phyloP scores from a whole-genome alignment of 129 eudicot species.

The Flaveria brownii region DNA sequence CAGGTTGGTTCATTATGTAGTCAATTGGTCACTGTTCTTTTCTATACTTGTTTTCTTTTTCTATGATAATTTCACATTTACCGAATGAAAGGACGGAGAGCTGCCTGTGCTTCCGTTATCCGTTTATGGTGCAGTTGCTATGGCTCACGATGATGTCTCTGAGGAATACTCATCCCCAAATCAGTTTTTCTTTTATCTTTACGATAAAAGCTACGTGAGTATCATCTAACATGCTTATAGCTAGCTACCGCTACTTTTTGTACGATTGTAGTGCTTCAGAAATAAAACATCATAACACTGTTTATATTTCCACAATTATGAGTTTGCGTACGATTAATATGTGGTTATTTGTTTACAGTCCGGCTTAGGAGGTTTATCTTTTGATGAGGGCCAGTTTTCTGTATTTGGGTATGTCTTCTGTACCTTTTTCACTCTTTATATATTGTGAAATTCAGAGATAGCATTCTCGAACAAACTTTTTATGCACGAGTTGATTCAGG shows the following conservation, averaged over 20 bases:
- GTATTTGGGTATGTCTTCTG: slow-evolving; percentile 80
- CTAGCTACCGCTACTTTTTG: neutral
- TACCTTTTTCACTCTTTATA: neutral
- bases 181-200: slow-evolving; percentile 96
- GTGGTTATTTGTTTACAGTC: slow-evolving; percentile 56
- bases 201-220: slow-evolving; percentile 96
- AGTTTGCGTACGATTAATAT: slow-evolving; percentile 16
- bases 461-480: neutral
- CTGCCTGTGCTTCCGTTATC: slow-evolving; percentile 96
- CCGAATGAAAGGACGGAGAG: slow-evolving; percentile 77
- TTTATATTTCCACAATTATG: neutral
- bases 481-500: neutral
- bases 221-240: neutral
- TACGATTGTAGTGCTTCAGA: neutral
- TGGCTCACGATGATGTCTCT: slow-evolving; percentile 88
- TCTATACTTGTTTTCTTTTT: neutral
- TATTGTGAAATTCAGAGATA: neutral
- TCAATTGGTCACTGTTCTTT: slow-evolving; percentile 7
- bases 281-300: neutral
- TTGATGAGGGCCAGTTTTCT: slow-evolving; percentile 99
- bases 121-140: slow-evolving; percentile 94
- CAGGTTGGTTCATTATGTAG: slow-evolving; percentile 55
- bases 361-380: slow-evolving; percentile 97
- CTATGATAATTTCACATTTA: slow-evolving; percentile 6
- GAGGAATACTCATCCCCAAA: slow-evolving; percentile 94